Base-by-base conservation (phyloP, 768 basidiomycete genomes). In the Lyophyllum atratum region DNA sequence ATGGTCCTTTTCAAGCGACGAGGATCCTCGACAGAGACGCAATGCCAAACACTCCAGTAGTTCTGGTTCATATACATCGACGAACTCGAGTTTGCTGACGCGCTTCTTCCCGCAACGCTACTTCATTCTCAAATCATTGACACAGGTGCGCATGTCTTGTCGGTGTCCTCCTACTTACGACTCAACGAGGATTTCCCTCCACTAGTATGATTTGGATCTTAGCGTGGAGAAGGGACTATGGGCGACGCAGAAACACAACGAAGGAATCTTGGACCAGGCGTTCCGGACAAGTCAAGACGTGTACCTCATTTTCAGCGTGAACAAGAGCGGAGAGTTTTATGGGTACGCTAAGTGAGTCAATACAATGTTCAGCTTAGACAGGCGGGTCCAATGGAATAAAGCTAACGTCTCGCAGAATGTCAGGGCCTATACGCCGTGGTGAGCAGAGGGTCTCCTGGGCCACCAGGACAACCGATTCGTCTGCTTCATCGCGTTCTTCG, bases 231-330 rank as follows among this genome's bases (percentile, higher is more conserved):
- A 80, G 14, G 89, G 91, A 1, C 53, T 91, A 1, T 98, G 96
- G 96, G 90, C 92, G 44, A 98, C 95, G 1, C 96, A 98, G 73
- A 81, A 78, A 63, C 95, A 96, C 73, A 97, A 96, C 65, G 93
- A 97, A 72, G 85, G 84, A 9, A 85, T 96, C 47, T 77, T 97
- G 15, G 94, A 98, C 62, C 93, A 93, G 69, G 95, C 96, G 0
- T 98, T 79, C 70, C 86, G 95, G n/a, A 97, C 93, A 2, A 89
- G 89, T 59, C 81, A 83, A 60, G 91, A 95, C 24, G 95, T 98
- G 3, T 90, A 80, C 65, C 80, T 98, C 43, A 86, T 98, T 55
- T 98, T 98, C 64, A 84, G 94, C 33, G 96, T 92, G 17, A 98
- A 98, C 74, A 93, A 90, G 69, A 90, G 90, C 55, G 94, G 96